Conservation (phyloP, 768 basidiomycete species). For the Rhizopogon vulgaris region DNA sequence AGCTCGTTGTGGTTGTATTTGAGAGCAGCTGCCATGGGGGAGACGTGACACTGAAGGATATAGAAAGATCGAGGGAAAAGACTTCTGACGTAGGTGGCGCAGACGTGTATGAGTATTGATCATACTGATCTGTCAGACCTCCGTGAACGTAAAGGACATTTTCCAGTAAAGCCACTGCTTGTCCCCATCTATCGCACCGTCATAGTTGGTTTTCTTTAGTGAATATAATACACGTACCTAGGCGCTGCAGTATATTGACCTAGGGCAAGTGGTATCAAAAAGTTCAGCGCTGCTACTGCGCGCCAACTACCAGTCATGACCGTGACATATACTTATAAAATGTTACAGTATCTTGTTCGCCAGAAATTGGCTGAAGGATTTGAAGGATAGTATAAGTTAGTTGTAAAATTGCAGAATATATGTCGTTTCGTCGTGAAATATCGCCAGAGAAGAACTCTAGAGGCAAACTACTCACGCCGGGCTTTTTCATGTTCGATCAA, state of each 20-base stretch:
- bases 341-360: neutral
- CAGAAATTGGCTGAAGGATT: neutral
- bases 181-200: constrained; percentile 69
- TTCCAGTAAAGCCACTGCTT: constrained; percentile 55
- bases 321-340: constrained; percentile 6
- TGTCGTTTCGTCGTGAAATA: too few relatives aligned
- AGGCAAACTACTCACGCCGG: too few relatives aligned
- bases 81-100: constrained; percentile 72
- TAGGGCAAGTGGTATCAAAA: constrained; percentile 9
- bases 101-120: constrained; percentile 63
- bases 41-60: constrained; percentile 48
- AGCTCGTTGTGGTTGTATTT: constrained; percentile 27
- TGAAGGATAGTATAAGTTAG: constrained; percentile 13
- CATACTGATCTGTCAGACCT: constrained; percentile 70
- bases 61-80: constrained; percentile 58
- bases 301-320: constrained; percentile 6
- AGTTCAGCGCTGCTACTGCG: constrained; percentile 8
- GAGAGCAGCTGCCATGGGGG: constrained; percentile 67
- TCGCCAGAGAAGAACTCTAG: too few relatives aligned
- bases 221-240: constrained; percentile 12
- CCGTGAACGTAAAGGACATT: constrained; percentile 69
- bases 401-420: neutral
- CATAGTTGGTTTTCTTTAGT: neutral
- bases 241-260: constrained; percentile 20
- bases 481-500: too few relatives aligned